Evolutionary conservation across 2,329 filamentous ascomycete species (phyloP).

Genomic region (Sordariomycetes sp.): DNA sequence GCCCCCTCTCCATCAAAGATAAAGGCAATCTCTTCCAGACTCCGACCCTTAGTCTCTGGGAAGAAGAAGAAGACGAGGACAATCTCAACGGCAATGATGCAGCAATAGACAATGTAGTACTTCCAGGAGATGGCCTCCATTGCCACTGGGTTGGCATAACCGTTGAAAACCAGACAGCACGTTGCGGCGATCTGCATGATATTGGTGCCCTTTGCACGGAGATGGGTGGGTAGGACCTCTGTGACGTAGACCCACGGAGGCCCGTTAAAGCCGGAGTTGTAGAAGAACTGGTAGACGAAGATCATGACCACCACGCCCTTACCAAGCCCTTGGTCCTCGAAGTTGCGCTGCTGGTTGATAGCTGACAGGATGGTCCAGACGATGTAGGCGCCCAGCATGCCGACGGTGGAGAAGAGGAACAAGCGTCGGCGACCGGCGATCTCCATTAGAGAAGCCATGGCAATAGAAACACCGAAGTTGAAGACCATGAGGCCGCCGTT

Average conservation of each 20-base stretch:
- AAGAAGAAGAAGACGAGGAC: slow-evolving; percentile 22
- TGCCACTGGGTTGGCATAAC: slow-evolving; percentile 23
- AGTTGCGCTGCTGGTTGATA: slow-evolving; percentile 10
- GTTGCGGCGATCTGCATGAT: slow-evolving; percentile 14
- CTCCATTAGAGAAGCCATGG: slow-evolving; percentile 26
- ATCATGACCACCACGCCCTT: slow-evolving; percentile 18
- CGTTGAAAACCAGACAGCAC: slow-evolving; percentile 19
- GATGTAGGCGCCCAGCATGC: slow-evolving; percentile 18
- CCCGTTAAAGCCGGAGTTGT: slow-evolving; percentile 40
- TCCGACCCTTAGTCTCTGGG: slow-evolving; percentile 17
- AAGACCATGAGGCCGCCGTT: slow-evolving; percentile 18
- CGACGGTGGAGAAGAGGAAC: slow-evolving; percentile 29
- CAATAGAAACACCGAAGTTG: slow-evolving; percentile 25
- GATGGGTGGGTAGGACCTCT: slow-evolving; percentile 37
- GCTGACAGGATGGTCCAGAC: slow-evolving; percentile 20
- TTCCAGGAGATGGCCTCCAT: slow-evolving; percentile 22
- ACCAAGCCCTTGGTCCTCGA: neutral
- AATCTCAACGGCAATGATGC: slow-evolving; percentile 16
- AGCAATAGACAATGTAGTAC: slow-evolving; percentile 25
- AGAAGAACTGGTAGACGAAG: slow-evolving; percentile 30
- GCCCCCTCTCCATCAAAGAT: slow-evolving; percentile 13
- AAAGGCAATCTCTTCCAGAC: slow-evolving; percentile 15
- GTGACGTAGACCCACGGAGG: slow-evolving; percentile 27
- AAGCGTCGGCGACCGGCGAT: slow-evolving; percentile 34
- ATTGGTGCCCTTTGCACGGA: slow-evolving; percentile 20